Evolutionary conservation across 169 alveolate genomes (phyloP).

Genomic region (Eimeria sp.): DNA sequence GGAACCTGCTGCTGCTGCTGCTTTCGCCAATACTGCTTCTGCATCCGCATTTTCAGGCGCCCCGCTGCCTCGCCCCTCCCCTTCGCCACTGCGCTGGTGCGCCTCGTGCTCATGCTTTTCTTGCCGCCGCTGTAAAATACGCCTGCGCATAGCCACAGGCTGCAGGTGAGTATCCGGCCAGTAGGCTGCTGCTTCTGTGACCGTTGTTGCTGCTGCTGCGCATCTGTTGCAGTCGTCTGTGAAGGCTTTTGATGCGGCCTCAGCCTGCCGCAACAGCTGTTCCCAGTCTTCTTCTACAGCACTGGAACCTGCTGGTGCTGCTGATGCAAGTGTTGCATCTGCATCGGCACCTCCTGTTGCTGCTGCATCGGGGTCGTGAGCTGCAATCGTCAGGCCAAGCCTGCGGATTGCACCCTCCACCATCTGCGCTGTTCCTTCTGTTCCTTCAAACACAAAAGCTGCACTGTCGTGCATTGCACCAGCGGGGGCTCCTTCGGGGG

Average conservation of each 20-base stretch:
- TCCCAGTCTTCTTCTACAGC: background rate
- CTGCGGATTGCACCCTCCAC: background rate
- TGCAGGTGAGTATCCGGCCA: background rate
- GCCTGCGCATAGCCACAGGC: background rate
- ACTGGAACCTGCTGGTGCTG: background rate
- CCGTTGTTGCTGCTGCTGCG: constrained; percentile 1
- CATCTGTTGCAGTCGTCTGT: background rate
- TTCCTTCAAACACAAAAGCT: background rate
- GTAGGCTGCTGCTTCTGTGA: background rate
- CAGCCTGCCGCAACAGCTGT: constrained; percentile 23
- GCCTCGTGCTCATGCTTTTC: background rate
- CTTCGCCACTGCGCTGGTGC: background rate
- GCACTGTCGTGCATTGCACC: background rate
- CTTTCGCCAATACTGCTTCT: background rate
- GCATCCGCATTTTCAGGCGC: background rate
- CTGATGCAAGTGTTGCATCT: background rate
- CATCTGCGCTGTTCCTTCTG: background rate
- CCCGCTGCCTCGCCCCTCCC: background rate
- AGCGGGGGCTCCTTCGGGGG: background rate
- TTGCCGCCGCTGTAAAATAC: background rate
- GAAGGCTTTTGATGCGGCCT: constrained; percentile 27
- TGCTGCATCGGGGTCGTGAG: background rate
- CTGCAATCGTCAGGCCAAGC: background rate
- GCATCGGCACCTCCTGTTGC: background rate
- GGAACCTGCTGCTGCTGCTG: constrained; percentile 20